Percentiles rank a stretch among this genome's conserved stretches.
Evolutionary conservation across 2,329 filamentous ascomycete species (phyloP).

Genomic region (Ambrosiella xylebori): DNA sequence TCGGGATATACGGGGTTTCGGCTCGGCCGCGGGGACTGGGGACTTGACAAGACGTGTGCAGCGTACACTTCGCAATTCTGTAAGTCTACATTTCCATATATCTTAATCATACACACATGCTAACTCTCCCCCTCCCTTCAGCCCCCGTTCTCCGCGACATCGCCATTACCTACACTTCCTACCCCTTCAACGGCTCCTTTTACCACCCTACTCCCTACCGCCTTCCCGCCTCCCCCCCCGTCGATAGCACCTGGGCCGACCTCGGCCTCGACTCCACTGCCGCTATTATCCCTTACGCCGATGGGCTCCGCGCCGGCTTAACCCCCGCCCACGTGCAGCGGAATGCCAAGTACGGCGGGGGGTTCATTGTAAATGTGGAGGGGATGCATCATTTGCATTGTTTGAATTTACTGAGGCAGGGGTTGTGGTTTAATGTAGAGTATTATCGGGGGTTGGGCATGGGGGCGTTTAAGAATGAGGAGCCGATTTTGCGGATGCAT

Average conservation of each 20-base stretch:
- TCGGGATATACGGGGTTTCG: conserved; percentile 15
- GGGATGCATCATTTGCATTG: conserved; percentile 42
- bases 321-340: conserved; percentile 37
- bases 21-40: conserved; percentile 11
- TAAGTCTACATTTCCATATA: conserved; percentile 16
- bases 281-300: conserved; percentile 30
- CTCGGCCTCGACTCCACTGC: conserved; percentile 26
- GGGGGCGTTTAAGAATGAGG: conserved; percentile 38
- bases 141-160: conserved; percentile 22
- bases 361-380: conserved; percentile 40
- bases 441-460: conserved; percentile 34
- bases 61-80: conserved; percentile 23
- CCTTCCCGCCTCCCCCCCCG: conserved; percentile 30
- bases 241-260: conserved; percentile 38
- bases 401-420: conserved; percentile 42
- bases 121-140: conserved; percentile 12
- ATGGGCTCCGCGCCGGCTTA: conserved; percentile 35
- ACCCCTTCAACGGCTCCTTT: conserved; percentile 39
- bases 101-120: not conserved
- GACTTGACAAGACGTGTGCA: conserved; percentile 17
- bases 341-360: conserved; percentile 36
- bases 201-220: conserved; percentile 37
- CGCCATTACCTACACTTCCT: conserved; percentile 18
- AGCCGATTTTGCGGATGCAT: conserved; percentile 36
- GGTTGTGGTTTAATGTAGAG: conserved; percentile 40